Conservation (phyloP, 1,139 yeast species). For the Meyerozyma sp. region DNA sequence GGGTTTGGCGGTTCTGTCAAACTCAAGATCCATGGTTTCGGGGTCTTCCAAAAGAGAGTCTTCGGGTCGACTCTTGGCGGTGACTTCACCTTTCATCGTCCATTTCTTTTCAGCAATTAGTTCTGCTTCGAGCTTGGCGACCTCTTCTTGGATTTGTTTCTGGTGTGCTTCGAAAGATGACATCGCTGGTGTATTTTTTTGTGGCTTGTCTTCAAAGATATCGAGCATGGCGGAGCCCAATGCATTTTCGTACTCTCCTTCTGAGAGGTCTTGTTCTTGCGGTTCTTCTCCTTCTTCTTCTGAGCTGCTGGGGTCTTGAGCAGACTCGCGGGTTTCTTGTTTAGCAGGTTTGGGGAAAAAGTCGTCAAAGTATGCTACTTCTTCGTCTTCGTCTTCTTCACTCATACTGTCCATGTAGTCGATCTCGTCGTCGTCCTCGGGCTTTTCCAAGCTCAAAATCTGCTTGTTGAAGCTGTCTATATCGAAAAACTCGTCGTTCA, state of each 20-base stretch:
- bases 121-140: slow-evolving; percentile 74
- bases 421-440: slow-evolving; percentile 34
- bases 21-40: slow-evolving; percentile 32
- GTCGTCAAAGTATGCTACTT: slow-evolving; percentile 68
- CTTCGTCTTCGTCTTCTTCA: slow-evolving; percentile 54
- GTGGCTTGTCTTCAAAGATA: slow-evolving; percentile 44
- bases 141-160: slow-evolving; percentile 67
- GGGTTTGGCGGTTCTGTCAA: slow-evolving; percentile 43
- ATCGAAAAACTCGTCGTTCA: slow-evolving; percentile 82
- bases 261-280: slow-evolving; percentile 33
- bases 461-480: slow-evolving; percentile 84
- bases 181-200: slow-evolving; percentile 30
- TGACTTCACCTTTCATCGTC: slow-evolving; percentile 92
- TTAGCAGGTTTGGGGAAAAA: slow-evolving; percentile 56
- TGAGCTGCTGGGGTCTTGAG: slow-evolving; percentile 11
- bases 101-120: slow-evolving; percentile 88
- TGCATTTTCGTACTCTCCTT: slow-evolving; percentile 50
- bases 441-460: slow-evolving; percentile 65
- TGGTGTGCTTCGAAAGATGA: slow-evolving; percentile 88
- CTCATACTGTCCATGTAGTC: slow-evolving; percentile 59
- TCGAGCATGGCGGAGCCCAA: slow-evolving; percentile 55
- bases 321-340: slow-evolving; percentile 13
- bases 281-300: slow-evolving; percentile 20
- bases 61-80: slow-evolving; percentile 72
- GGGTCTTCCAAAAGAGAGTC: slow-evolving; percentile 62